Conservation (phyloP, 1,284 basidiomycete species). For the Rhodotorula sp. region DNA sequence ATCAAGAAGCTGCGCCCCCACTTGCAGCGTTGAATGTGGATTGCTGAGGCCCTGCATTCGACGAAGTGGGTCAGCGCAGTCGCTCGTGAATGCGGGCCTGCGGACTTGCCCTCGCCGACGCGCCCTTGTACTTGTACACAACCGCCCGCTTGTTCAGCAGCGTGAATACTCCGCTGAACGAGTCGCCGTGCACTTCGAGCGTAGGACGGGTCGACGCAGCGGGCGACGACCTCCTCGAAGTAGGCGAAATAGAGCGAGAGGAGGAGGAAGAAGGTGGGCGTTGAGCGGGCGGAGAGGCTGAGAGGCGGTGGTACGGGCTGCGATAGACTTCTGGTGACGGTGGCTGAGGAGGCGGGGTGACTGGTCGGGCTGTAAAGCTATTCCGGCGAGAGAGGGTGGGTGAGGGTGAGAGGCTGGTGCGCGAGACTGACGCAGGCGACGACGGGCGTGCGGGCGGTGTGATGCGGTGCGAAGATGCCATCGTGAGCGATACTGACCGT, state of each 20-base stretch:
- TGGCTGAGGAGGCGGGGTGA: neutral
- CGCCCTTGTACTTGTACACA: conserved; percentile 24
- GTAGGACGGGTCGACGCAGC: neutral
- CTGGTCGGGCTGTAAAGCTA: too few relatives aligned
- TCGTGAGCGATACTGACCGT: too few relatives aligned
- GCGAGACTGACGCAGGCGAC: neutral
- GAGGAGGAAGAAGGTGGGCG: neutral
- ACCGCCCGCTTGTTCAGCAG: neutral
- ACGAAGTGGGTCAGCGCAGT: too few relatives aligned
- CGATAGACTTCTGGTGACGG: conserved; percentile 1
- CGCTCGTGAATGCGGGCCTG: neutral
- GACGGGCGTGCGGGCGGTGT: neutral
- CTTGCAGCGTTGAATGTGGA: conserved; percentile 6
- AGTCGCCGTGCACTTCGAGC: conserved; percentile 22
- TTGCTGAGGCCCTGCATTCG: conserved; percentile 25
- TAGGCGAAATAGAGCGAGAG: neutral
- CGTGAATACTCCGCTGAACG: conserved; percentile 23
- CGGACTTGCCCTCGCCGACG: conserved; percentile 14
- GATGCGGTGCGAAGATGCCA: neutral
- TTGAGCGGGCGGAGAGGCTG: conserved; percentile 1
- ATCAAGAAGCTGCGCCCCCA: neutral
- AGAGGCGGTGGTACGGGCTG: conserved; percentile 1
- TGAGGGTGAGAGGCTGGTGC: neutral
- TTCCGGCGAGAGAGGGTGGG: neutral
- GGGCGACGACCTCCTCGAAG: neutral